Conservation (phyloP, 176 grass and related monocot species). For the Raddia guianensis region DNA sequence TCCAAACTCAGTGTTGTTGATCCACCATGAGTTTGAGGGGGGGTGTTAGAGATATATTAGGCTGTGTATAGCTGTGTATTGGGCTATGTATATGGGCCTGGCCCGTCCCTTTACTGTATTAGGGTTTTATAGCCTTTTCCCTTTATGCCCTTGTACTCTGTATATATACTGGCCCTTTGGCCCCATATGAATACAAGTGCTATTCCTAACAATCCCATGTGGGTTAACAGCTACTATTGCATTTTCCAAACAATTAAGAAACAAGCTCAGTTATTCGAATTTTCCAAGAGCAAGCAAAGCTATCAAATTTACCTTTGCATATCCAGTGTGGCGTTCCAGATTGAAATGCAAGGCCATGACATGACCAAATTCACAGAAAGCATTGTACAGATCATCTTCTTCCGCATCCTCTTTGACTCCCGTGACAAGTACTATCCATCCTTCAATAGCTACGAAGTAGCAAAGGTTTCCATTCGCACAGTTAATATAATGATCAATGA, state of each 20-base stretch:
- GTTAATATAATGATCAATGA: neutral
- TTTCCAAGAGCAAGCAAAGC: constrained; percentile 20
- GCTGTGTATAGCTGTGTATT: too few species aligned
- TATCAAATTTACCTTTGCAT: constrained; percentile 56
- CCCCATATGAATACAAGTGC: too few species aligned
- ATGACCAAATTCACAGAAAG: constrained; percentile 59
- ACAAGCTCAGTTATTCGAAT: neutral
- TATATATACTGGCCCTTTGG: too few species aligned
- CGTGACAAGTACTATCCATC: constrained; percentile 57
- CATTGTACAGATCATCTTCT: constrained; percentile 56
- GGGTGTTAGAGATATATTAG: too few species aligned
- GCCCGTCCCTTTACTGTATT: too few species aligned
- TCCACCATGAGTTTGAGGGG: too few species aligned
- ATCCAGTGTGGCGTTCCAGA: constrained; percentile 59
- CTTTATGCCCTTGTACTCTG: too few species aligned
- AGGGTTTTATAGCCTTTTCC: too few species aligned
- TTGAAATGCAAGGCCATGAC: constrained; percentile 64
- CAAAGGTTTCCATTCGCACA: constrained; percentile 12
- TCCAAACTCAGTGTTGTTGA: too few species aligned
- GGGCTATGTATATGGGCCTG: too few species aligned
- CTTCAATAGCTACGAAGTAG: constrained; percentile 54
- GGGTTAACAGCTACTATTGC: neutral
- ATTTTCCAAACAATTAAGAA: constrained; percentile 12
- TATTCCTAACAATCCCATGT: too few species aligned
- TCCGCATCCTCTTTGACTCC: constrained; percentile 60